Evolutionary conservation across 306 rosid genomes (phyloP).

Genomic region (Gillenia trifoliata): DNA sequence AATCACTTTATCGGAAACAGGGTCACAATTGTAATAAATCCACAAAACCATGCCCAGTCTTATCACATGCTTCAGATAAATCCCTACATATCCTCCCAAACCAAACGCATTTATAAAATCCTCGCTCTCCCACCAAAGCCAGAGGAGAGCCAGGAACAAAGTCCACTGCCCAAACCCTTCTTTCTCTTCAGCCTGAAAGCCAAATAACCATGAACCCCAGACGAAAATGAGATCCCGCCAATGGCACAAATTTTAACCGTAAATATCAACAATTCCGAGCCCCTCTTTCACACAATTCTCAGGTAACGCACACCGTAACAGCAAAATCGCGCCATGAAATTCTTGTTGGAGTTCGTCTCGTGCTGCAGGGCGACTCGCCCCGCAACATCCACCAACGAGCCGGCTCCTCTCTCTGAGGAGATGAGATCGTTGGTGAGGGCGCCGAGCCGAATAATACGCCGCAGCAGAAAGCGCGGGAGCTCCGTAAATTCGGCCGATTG

Average conservation of each 20-base stretch:
- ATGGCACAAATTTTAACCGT: not conserved
- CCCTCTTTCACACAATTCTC: not conserved
- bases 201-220: not conserved
- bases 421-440: slow-evolving; percentile 22
- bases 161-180: not conserved
- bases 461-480: slow-evolving; percentile 7
- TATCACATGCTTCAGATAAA: not conserved
- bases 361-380: slow-evolving; percentile 34
- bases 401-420: slow-evolving; percentile 4
- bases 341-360: slow-evolving; percentile 37
- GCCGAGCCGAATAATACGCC: not conserved
- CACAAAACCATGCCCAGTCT: not conserved
- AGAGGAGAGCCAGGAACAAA: slow-evolving; percentile 1
- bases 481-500: slow-evolving; percentile 22
- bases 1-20: not conserved
- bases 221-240: not conserved
- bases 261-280: not conserved
- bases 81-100: not conserved
- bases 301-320: not conserved
- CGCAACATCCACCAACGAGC: not conserved
- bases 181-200: not conserved
- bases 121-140: not conserved
- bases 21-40: slow-evolving; percentile 12
- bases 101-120: not conserved
- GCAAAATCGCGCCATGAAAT: slow-evolving; percentile 25